These are phyloP conservation scores for Botrytis cinerea DNA, from an alignment of 2,329 filamentous ascomycete species.

Conservation along the genomic window DNA sequence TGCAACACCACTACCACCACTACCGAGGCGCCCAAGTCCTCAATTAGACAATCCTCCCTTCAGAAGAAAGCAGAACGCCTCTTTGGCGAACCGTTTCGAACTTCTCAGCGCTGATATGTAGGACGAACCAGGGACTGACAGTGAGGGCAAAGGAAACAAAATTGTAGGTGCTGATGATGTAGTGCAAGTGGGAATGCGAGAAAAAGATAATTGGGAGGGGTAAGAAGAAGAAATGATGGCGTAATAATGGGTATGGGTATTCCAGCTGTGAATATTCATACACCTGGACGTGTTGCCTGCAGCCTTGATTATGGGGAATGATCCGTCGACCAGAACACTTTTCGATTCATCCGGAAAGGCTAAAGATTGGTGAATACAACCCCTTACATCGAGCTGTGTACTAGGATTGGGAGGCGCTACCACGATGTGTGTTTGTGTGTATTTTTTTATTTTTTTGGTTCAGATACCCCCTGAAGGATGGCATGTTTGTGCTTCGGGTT, in stretches of 20 bases:
- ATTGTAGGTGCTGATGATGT: not conserved
- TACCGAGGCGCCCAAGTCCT: slow-evolving; percentile 36
- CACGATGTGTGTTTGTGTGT: slow-evolving; percentile 21
- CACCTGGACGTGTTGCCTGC: not conserved
- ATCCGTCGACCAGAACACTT: not conserved
- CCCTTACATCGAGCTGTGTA: not conserved
- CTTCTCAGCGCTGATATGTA: slow-evolving; percentile 55
- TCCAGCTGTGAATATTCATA: slow-evolving; percentile 1
- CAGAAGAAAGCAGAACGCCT: slow-evolving; percentile 44
- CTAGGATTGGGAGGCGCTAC: slow-evolving; percentile 4
- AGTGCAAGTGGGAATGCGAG: not conserved
- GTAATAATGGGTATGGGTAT: slow-evolving; percentile 14
- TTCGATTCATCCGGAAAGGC: not conserved
- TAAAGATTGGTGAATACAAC: not conserved
- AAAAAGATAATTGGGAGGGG: not conserved
- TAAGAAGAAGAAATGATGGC: not conserved
- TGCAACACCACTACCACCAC: slow-evolving; percentile 44
- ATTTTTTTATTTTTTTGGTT: slow-evolving; percentile 11
- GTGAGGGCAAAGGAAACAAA: not conserved
- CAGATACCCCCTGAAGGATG: slow-evolving; percentile 25
- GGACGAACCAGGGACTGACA: slow-evolving; percentile 34
- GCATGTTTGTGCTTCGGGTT: slow-evolving; percentile 22
- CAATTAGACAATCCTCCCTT: slow-evolving; percentile 36
- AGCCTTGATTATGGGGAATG: not conserved
- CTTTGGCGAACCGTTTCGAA: slow-evolving; percentile 61